Percentiles rank a stretch among this genome's conserved stretches.
These are phyloP conservation scores for Peronosclerospora sorghi DNA, from an alignment of 352 stramenopile genomes.

Conservation along the genomic window DNA sequence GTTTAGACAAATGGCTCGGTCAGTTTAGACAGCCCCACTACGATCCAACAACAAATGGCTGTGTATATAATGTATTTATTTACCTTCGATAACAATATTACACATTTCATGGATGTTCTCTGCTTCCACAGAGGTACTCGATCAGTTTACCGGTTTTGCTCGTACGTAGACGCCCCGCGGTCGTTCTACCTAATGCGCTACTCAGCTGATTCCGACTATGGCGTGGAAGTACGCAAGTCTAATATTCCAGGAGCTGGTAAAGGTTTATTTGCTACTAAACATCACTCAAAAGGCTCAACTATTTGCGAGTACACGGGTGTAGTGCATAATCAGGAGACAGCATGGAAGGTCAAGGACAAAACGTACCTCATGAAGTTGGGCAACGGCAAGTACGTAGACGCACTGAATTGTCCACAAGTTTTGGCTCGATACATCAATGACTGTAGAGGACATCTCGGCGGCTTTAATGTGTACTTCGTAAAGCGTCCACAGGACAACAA, in stretches of 20 bases:
- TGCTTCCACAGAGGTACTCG: too few relatives aligned
- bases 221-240: slow-evolving; percentile 34
- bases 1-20: too few relatives aligned
- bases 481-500: slow-evolving; percentile 39
- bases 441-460: slow-evolving; percentile 34
- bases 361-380: slow-evolving; percentile 76
- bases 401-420: slow-evolving; percentile 30
- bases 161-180: slow-evolving; percentile 1
- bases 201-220: slow-evolving; percentile 9
- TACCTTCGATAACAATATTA: too few relatives aligned
- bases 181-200: slow-evolving; percentile 13
- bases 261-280: slow-evolving; percentile 39
- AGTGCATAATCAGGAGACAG: slow-evolving; percentile 30
- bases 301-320: slow-evolving; percentile 39
- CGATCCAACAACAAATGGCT: too few relatives aligned
- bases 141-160: background rate
- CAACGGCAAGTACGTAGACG: slow-evolving; percentile 66
- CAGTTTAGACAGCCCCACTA: too few relatives aligned
- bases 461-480: slow-evolving; percentile 69
- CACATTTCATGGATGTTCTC: too few relatives aligned
- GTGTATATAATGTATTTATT: too few relatives aligned
- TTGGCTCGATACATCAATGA: slow-evolving; percentile 77
- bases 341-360: slow-evolving; percentile 55
- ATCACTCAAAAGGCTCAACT: slow-evolving; percentile 12
- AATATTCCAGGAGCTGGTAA: slow-evolving; percentile 36